Base-by-base conservation (phyloP, 2,329 filamentous ascomycete species). In the Colletotrichum graminicola region DNA sequence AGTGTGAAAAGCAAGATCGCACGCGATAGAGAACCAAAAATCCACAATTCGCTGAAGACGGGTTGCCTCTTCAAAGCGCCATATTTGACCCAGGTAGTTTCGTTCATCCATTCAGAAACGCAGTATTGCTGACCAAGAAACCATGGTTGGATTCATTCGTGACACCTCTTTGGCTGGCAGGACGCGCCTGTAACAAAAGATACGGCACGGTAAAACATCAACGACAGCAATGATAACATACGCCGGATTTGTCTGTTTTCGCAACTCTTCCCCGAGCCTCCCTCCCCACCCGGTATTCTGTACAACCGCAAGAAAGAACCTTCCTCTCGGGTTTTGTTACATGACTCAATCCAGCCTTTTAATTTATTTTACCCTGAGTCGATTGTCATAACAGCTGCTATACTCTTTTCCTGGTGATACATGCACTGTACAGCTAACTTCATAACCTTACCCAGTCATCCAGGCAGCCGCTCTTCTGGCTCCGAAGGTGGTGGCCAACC, bases 401-500 rank as follows among this genome's bases (percentile, higher is more conserved):
- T 18, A 29, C 26, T 23, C 21, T 26, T 63, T 23, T 36, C 29
- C 32, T 36, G 7, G 39, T 47, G 26, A 47, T 57, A 39, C n/a
- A 57, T 18, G 36, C n/a, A 5, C 16, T 57, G 5, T 36, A 64
- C 51, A 47, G 16, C 21, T 6, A 16, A 21, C 7, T 18, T n/a
- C 11, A n/a, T 2, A 39, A 26, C 18, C 39, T 74, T 36, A 97
- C 71, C 93, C 91, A 59, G 89, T 91, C 89, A 98, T 92, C 96
- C 95, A 98, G 64, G 94, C 89, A 6, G 94, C 89, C 47, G 97
- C 93, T 78, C 95, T 89, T 78, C 91, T 92, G 26, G 92, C 93
- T 29, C 95, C 96, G 79, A 97, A 96, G 3, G 90, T 91, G 54
- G 94, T 94, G 69, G 94, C 94, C 75, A 97, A 90, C 71, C 95